Conservation (phyloP, 345 rosid species). For the Eucalyptus caleyi region DNA sequence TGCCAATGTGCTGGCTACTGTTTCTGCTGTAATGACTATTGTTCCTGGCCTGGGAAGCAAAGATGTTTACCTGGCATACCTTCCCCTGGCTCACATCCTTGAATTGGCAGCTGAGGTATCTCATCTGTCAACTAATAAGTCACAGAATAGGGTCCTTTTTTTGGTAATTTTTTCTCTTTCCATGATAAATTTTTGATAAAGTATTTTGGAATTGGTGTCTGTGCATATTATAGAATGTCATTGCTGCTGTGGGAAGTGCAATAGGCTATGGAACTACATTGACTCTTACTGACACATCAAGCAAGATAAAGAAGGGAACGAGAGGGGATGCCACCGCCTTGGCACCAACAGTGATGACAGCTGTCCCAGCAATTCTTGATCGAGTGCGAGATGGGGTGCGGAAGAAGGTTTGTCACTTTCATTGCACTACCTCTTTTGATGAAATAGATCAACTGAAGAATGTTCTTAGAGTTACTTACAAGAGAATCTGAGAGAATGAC, state of each 20-base stretch:
- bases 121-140: background rate
- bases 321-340: constrained; percentile 80
- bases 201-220: background rate
- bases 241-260: constrained; percentile 80
- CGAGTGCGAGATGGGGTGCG: constrained; percentile 96
- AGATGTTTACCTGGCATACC: constrained; percentile 81
- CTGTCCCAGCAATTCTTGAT: constrained; percentile 99
- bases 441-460: background rate
- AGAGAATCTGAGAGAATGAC: background rate
- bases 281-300: constrained; percentile 94
- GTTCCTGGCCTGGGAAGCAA: constrained; percentile 79
- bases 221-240: constrained; percentile 38
- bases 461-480: background rate
- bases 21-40: constrained; percentile 86
- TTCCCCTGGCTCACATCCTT: constrained; percentile 94
- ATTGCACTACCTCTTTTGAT: background rate
- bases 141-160: background rate
- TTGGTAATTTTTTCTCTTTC: background rate
- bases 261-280: constrained; percentile 95
- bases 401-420: constrained; percentile 53
- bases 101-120: constrained; percentile 93
- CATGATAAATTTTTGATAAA: background rate
- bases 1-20: constrained; percentile 84
- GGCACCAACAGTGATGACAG: constrained; percentile 85
- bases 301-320: constrained; percentile 85